phyloP scores from a whole-genome alignment of 2,329 filamentous ascomycete species.

The Phaeosphaeria sp. region DNA sequence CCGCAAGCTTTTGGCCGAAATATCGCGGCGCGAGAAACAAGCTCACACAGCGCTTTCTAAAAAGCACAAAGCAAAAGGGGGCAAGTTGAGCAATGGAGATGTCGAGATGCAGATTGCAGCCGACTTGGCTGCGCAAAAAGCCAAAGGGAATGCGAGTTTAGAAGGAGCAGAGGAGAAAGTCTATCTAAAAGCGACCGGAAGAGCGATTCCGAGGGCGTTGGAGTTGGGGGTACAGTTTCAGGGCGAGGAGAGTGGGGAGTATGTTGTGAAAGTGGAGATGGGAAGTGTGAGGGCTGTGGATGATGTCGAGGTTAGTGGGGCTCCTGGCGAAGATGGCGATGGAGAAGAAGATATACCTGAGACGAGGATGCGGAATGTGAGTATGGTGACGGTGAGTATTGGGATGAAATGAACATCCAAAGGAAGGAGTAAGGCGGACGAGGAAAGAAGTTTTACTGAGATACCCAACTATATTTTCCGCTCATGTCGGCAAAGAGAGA shows the following conservation, averaged over 20 bases:
- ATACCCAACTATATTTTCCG: constrained; percentile 7
- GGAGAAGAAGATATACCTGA: constrained; percentile 47
- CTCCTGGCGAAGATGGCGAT: constrained; percentile 22
- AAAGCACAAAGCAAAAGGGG: neutral
- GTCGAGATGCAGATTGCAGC: constrained; percentile 39
- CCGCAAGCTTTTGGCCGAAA: constrained; percentile 66
- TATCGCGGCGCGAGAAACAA: constrained; percentile 59
- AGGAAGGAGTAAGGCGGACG: neutral
- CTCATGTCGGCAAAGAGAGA: neutral
- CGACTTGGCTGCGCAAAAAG: constrained; percentile 19
- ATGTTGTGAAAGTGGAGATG: constrained; percentile 65
- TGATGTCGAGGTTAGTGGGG: constrained; percentile 60
- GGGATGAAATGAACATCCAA: constrained; percentile 26
- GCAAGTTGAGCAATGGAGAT: constrained; percentile 31
- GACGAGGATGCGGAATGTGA: constrained; percentile 48
- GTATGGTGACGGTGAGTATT: constrained; percentile 42
- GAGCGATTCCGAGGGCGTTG: constrained; percentile 69
- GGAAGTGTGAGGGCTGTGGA: constrained; percentile 71
- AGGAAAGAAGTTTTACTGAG: constrained; percentile 2
- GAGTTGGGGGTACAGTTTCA: constrained; percentile 70
- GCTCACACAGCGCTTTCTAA: constrained; percentile 12
- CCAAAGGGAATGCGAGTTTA: constrained; percentile 2
- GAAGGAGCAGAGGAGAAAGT: constrained; percentile 57
- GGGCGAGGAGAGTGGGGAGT: constrained; percentile 59
- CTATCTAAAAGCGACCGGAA: constrained; percentile 68